These are phyloP conservation scores for Wickerhamiella brachini DNA, from an alignment of 805 yeast species.

Conservation along the genomic window DNA sequence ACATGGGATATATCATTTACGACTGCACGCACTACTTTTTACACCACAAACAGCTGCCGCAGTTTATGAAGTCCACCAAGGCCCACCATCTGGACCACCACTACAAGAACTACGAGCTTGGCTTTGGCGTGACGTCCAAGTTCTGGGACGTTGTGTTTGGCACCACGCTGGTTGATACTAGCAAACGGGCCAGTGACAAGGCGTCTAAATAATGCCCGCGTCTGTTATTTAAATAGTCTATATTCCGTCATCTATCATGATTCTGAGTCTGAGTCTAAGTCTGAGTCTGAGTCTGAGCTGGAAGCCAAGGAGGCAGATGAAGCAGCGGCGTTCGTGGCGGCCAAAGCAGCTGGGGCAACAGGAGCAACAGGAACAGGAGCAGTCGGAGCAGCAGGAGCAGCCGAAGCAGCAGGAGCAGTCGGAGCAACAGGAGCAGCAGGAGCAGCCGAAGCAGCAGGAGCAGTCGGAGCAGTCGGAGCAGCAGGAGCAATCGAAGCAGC, in stretches of 20 bases:
- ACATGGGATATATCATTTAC: conserved; percentile 82
- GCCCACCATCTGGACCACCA: conserved; percentile 94
- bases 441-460: too few relatives aligned
- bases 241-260: too few relatives aligned
- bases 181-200: neutral
- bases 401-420: neutral
- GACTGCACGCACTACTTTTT: conserved; percentile 89
- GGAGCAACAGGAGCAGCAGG: too few relatives aligned
- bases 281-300: too few relatives aligned
- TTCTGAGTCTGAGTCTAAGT: neutral
- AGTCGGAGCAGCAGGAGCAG: neutral
- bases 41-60: conserved; percentile 79
- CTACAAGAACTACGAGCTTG: conserved; percentile 90
- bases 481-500: too few relatives aligned
- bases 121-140: conserved; percentile 88
- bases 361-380: too few relatives aligned
- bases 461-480: too few relatives aligned
- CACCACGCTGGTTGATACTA: conserved; percentile 40
- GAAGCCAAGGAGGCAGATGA: too few relatives aligned
- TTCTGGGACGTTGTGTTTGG: conserved; percentile 92
- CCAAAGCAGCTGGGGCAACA: too few relatives aligned
- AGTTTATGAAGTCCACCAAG: conserved; percentile 61
- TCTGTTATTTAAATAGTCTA: neutral
- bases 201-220: neutral
- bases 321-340: too few relatives aligned